phyloP scores from a whole-genome alignment of 768 basidiomycete species.

The Mycena sanguinolenta region DNA sequence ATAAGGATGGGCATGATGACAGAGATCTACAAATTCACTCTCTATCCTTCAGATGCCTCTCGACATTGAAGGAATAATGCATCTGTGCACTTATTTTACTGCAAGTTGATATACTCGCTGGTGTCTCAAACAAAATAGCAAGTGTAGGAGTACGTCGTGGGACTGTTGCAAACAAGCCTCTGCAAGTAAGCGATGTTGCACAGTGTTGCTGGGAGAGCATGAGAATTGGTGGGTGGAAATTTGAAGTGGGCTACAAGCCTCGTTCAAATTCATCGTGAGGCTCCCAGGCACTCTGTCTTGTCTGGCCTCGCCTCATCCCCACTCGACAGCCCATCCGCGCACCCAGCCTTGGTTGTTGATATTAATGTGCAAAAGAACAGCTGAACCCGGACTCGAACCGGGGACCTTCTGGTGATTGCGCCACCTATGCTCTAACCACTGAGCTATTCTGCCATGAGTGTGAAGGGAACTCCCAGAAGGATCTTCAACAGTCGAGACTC shows the following conservation, averaged over 20 bases:
- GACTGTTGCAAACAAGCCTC: conserved; percentile 94
- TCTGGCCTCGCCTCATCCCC: too few species aligned
- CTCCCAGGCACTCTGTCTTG: conserved; percentile 93
- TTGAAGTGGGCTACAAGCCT: conserved; percentile 62
- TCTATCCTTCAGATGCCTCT: conserved; percentile 97
- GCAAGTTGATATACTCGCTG: conserved; percentile 95
- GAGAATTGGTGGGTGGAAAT: background rate
- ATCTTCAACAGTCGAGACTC: too few species aligned
- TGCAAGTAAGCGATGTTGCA: conserved; percentile 97
- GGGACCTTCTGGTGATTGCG: too few species aligned
- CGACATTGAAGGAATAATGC: conserved; percentile 97
- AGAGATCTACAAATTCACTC: conserved; percentile 75
- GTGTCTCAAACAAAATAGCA: conserved; percentile 97
- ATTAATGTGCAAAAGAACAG: too few species aligned
- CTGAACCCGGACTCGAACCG: too few species aligned
- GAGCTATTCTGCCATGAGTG: too few species aligned
- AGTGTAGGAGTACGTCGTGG: conserved; percentile 94
- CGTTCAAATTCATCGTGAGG: conserved; percentile 98
- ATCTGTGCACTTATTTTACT: conserved; percentile 96
- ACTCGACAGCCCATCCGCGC: too few species aligned
- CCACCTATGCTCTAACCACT: too few species aligned
- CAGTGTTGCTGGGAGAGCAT: conserved; percentile 79
- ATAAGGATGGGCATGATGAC: conserved; percentile 12
- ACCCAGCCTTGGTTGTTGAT: too few species aligned
- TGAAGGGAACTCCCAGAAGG: too few species aligned